Percentiles rank a stretch among this genome's conserved stretches.
These are phyloP conservation scores for Termitomyces sp. DNA, from an alignment of 1,284 basidiomycete genomes.

Conservation along the genomic window DNA sequence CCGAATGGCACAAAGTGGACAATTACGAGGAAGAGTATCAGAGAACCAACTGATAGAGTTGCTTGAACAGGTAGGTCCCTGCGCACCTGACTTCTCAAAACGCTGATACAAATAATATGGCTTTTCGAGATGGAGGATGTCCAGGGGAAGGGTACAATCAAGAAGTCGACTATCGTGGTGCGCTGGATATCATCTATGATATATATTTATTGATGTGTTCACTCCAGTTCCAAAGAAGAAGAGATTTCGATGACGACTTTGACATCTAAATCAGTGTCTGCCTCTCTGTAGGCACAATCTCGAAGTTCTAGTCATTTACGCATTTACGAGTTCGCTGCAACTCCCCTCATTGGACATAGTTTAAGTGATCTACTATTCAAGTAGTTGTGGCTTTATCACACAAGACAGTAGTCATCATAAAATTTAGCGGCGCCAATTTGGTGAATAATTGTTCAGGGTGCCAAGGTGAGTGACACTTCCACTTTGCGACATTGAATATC, in stretches of 20 bases:
- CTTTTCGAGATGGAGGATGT: slow-evolving; percentile 58
- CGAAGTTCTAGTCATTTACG: neutral
- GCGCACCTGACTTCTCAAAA: slow-evolving; percentile 19
- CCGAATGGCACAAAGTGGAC: slow-evolving; percentile 91
- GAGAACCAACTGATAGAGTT: slow-evolving; percentile 90
- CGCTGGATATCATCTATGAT: slow-evolving; percentile 22
- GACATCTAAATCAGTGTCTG: slow-evolving; percentile 39
- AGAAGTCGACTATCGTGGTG: slow-evolving; percentile 69
- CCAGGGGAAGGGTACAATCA: slow-evolving; percentile 45
- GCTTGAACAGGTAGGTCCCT: slow-evolving; percentile 74
- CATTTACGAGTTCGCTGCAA: neutral
- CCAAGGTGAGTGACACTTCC: neutral
- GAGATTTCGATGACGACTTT: slow-evolving; percentile 67
- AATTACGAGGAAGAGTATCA: slow-evolving; percentile 79
- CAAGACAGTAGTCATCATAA: neutral
- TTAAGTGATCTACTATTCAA: neutral
- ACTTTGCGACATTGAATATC: slow-evolving; percentile 2
- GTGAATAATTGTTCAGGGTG: neutral
- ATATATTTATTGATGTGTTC: neutral
- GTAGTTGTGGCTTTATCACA: neutral
- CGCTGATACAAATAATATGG: neutral
- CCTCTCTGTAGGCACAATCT: neutral
- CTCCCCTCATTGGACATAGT: no score
- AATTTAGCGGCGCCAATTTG: slow-evolving; percentile 5
- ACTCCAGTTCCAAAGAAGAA: slow-evolving; percentile 66